phyloP scores from a whole-genome alignment of 805 yeast genomes.

The Nakazawaea populi region DNA sequence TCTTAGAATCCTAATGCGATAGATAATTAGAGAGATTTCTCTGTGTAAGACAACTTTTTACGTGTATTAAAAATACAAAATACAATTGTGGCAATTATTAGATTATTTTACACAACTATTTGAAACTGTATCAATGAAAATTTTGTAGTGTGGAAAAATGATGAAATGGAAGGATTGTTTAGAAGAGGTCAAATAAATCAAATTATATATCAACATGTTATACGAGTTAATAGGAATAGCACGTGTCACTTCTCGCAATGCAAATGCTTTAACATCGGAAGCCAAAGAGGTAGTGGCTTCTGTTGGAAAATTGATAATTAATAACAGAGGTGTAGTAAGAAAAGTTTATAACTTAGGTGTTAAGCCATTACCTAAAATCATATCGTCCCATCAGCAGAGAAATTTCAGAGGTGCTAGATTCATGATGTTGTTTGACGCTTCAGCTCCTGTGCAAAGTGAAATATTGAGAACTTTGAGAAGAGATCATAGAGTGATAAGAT shows the following conservation, averaged over 20 bases:
- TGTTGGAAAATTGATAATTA: slow-evolving; percentile 74
- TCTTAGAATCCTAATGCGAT: too few species aligned
- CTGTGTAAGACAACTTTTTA: too few species aligned
- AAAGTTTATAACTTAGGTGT: slow-evolving; percentile 75
- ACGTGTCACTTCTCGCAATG: slow-evolving; percentile 59
- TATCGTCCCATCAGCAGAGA: slow-evolving; percentile 79
- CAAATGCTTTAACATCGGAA: slow-evolving; percentile 38
- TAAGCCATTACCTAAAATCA: slow-evolving; percentile 70
- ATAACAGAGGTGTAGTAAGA: slow-evolving; percentile 92
- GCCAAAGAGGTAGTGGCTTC: slow-evolving; percentile 52
- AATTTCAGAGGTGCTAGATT: slow-evolving; percentile 91
- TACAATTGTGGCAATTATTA: too few species aligned
- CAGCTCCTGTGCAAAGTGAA: slow-evolving; percentile 82
- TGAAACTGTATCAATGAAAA: too few species aligned
- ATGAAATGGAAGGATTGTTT: too few species aligned
- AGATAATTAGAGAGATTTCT: too few species aligned
- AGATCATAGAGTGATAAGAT: slow-evolving; percentile 88
- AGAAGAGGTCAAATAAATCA: not conserved
- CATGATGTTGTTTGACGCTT: slow-evolving; percentile 78
- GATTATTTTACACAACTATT: too few species aligned
- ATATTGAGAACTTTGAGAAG: slow-evolving; percentile 70
- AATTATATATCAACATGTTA: slow-evolving; percentile 43
- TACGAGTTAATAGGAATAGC: slow-evolving; percentile 90
- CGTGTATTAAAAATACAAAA: too few species aligned
- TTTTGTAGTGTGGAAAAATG: too few species aligned